Evolutionary conservation across 192 early-diverging fungal species (phyloP).

Genomic region (Rhizoclosmatium globosum): DNA sequence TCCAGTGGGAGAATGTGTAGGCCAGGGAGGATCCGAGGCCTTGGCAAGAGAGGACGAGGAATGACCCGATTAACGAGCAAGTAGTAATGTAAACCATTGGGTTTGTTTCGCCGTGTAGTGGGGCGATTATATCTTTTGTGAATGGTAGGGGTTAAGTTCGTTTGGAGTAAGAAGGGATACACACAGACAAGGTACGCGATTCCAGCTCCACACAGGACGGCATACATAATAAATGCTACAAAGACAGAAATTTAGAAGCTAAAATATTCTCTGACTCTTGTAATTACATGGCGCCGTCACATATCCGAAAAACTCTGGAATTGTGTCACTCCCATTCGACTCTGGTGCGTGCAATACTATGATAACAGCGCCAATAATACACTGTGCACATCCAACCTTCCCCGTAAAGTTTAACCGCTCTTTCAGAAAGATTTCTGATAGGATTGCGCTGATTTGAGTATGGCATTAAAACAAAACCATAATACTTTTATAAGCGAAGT

Average conservation of each 20-base stretch:
- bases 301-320: constrained; percentile 55
- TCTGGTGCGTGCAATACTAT: constrained; percentile 60
- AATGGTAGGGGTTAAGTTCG: constrained; percentile 39
- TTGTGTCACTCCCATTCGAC: constrained; percentile 44
- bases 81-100: constrained; percentile 57
- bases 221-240: constrained; percentile 62
- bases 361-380: constrained; percentile 66
- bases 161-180: neutral
- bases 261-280: too few species aligned
- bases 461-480: neutral
- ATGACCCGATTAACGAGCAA: constrained; percentile 67
- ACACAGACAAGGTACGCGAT: constrained; percentile 48
- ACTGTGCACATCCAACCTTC: constrained; percentile 68
- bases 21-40: constrained; percentile 69
- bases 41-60: constrained; percentile 68
- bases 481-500: neutral
- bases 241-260: too few species aligned
- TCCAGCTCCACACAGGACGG: constrained; percentile 48
- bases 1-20: constrained; percentile 53
- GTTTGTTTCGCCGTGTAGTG: constrained; percentile 64
- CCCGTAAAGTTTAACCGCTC: constrained; percentile 64
- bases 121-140: constrained; percentile 54
- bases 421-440: constrained; percentile 66
- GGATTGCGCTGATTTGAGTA: constrained; percentile 55
- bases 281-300: constrained; percentile 56